Percentiles rank a stretch among this genome's conserved stretches.
Conservation (phyloP, 257 asterid species). For the Parsonsia alboflavescens region DNA sequence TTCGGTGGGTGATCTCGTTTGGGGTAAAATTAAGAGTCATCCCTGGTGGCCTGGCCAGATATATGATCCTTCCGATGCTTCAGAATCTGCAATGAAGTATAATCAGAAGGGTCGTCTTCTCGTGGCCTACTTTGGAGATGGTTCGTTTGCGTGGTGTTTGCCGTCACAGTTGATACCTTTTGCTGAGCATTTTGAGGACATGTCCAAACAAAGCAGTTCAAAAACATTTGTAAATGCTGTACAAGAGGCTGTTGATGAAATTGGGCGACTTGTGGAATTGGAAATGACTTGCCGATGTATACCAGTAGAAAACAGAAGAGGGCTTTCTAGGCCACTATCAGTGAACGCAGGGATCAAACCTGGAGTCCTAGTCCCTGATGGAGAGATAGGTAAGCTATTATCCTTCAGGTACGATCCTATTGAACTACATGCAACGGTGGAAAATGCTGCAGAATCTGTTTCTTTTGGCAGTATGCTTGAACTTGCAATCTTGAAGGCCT, state of each 20-base stretch:
- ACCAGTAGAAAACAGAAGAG: constrained; percentile 23
- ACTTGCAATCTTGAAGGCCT: constrained; percentile 43
- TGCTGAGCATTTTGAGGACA: constrained; percentile 30
- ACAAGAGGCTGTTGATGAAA: constrained; percentile 34
- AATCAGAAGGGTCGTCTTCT: constrained; percentile 46
- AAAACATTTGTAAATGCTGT: constrained; percentile 43
- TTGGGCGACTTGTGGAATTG: constrained; percentile 23
- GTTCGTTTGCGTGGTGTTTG: constrained; percentile 50
- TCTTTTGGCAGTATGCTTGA: constrained; percentile 37
- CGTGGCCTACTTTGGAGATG: constrained; percentile 59
- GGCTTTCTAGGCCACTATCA: constrained; percentile 35
- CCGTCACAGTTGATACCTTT: constrained; percentile 41
- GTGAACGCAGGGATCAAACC: constrained; percentile 49
- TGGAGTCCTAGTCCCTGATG: constrained; percentile 51
- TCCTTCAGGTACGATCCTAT: constrained; percentile 35
- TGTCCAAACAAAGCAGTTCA: constrained; percentile 37
- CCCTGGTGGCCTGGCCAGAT: constrained; percentile 97
- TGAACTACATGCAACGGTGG: constrained; percentile 34
- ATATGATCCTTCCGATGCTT: constrained; percentile 56
- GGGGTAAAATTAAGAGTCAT: constrained; percentile 77
- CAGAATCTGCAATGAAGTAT: constrained; percentile 47
- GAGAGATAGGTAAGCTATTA: constrained; percentile 34
- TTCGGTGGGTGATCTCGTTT: constrained; percentile 75
- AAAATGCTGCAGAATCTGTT: constrained; percentile 20
- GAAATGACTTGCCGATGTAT: constrained; percentile 47